phyloP scores from a whole-genome alignment of 805 yeast genomes.

The Tetrapisispora taiwanensis region DNA sequence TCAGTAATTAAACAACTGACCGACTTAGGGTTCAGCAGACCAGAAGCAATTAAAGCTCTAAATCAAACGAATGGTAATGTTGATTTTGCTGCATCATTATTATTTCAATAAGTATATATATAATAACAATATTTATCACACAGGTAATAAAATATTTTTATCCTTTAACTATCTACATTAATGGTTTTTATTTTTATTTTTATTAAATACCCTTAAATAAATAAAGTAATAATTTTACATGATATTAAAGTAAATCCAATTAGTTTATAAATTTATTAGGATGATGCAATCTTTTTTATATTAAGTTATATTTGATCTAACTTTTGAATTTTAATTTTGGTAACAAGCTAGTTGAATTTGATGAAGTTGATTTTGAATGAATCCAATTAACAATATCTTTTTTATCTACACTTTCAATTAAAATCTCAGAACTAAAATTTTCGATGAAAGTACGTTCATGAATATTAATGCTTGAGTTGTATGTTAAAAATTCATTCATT shows the following conservation, averaged over 20 bases:
- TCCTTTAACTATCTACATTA: too few species aligned
- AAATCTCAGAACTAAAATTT: slow-evolving; percentile 53
- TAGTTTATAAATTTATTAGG: too few species aligned
- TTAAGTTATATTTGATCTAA: neutral
- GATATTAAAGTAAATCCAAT: too few species aligned
- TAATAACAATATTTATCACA: neutral
- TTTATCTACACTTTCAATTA: slow-evolving; percentile 13
- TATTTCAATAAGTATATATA: slow-evolving; percentile 33
- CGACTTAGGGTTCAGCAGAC: slow-evolving; percentile 60
- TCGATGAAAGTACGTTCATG: slow-evolving; percentile 81
- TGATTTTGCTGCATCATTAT: slow-evolving; percentile 75
- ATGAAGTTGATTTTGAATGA: neutral
- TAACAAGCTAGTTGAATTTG: slow-evolving; percentile 10
- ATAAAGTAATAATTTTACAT: neutral
- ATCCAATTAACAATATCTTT: slow-evolving; percentile 30
- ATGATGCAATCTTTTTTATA: too few species aligned
- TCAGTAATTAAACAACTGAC: slow-evolving; percentile 38
- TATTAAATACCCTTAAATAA: neutral
- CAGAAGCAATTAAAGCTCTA: slow-evolving; percentile 57
- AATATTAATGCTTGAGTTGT: slow-evolving; percentile 65
- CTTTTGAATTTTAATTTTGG: slow-evolving; percentile 14
- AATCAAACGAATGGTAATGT: slow-evolving; percentile 62
- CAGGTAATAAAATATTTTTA: too few species aligned
- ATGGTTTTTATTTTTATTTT: too few species aligned
- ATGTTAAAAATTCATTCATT: slow-evolving; percentile 72